Evolutionary conservation across 441 rosid species (phyloP), one percentile per base, ranked within the genome.

Genomic region (Cnidoscolus chayamansa): DNA sequence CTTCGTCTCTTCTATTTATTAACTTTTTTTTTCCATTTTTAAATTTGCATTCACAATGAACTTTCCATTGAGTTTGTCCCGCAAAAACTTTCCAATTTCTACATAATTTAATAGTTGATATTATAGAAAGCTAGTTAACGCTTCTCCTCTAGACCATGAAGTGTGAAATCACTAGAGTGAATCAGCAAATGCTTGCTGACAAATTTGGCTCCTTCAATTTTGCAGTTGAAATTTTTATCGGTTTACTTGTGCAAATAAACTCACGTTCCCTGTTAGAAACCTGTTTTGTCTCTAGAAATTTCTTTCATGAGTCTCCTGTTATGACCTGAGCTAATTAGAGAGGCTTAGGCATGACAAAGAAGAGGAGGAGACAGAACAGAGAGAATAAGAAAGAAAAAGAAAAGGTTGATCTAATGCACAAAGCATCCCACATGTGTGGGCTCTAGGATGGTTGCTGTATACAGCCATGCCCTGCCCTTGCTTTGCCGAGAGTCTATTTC

Each of bases 31-130:
- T 10, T 13, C 45, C 40, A 9, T 66, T 66, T 50, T 1, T 3
- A 15, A 20, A 20, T 50, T 31, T 50, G 40, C 45, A 12, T 49
- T 49, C 2, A 16, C 43, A 65, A 68, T 2, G 10, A 7, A 50
- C 51, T 40, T 25, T 68, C n/a, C 62, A 12, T 63, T 17, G 48
- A 37, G 9, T 62, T 25, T 68, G 51, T 68, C 45, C 53, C 53
- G 43, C 19, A 19, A 2, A 10, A 12, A 63, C 54, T 40, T 40
- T n/a, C 8, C 58, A 50, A 51, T 67, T n/a, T 54, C 61, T 35
- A 1, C 32, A 17, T 40, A 47, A n/a, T 35, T 53, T 50, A n/a
- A 11, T 51, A 35, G 2, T 40, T 3, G 7, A 3, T 48, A 12
- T 48, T 0, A 48, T 48, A 48, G 51, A 48, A 10, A 48, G 15